Conservation (phyloP, 305 asterid species). For the Fraxinus latifolia region DNA sequence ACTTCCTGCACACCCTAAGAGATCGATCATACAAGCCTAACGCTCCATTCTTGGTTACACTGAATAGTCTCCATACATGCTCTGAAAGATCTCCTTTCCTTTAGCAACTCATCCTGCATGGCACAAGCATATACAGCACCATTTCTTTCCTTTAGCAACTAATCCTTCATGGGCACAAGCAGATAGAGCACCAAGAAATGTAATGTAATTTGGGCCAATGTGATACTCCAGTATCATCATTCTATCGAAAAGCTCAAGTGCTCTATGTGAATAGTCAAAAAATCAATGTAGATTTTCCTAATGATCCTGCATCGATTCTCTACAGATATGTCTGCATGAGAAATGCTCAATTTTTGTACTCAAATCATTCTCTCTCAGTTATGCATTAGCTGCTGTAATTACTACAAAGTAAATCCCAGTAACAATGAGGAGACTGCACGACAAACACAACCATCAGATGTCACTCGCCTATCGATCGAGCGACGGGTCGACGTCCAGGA, state of each 20-base stretch:
- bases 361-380: background rate
- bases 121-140: constrained; percentile 58
- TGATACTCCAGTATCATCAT: constrained; percentile 26
- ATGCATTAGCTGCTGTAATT: background rate
- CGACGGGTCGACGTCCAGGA: too few relatives aligned
- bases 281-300: background rate
- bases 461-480: too few relatives aligned
- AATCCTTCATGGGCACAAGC: constrained; percentile 23
- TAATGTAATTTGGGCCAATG: constrained; percentile 58
- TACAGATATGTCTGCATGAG: background rate
- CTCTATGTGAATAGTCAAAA: constrained; percentile 38
- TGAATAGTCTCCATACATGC: constrained; percentile 52
- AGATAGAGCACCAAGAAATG: constrained; percentile 72
- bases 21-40: constrained; percentile 80
- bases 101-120: background rate
- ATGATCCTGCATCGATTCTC: background rate
- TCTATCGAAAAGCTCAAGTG: constrained; percentile 55
- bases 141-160: too few relatives aligned
- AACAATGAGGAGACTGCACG: background rate
- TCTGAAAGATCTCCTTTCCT: constrained; percentile 61
- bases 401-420: background rate
- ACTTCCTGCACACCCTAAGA: constrained; percentile 84
- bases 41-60: constrained; percentile 88
- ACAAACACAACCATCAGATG: background rate
- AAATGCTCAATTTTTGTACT: background rate